Evolutionary conservation across 176 grass and related monocot species (phyloP).

Genomic region (Zizania latifolia): DNA sequence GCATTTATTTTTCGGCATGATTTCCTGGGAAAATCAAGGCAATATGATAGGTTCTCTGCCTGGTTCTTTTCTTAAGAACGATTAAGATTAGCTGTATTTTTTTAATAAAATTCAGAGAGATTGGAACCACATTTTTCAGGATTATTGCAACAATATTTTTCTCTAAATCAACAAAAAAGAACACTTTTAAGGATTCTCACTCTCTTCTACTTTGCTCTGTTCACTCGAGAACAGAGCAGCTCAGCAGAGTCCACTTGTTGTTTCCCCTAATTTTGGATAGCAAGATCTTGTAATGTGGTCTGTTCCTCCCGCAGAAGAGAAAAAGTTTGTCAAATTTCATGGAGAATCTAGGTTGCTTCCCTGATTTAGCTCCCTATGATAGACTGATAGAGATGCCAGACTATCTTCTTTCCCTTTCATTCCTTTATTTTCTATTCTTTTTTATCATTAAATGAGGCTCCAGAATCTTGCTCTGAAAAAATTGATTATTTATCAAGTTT

Average conservation of each 20-base stretch:
- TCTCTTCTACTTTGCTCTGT: no score
- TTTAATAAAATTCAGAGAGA: not conserved
- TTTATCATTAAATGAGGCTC: slow-evolving; percentile 8
- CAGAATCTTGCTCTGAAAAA: no score
- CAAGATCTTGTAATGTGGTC: not conserved
- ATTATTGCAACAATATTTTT: not conserved
- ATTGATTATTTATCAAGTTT: no score
- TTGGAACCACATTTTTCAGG: not conserved
- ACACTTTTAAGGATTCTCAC: no score
- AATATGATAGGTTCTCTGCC: not conserved
- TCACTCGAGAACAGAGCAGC: no score
- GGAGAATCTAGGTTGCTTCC: slow-evolving; percentile 37
- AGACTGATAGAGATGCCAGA: not conserved
- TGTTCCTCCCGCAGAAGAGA: no score
- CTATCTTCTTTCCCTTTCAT: not conserved
- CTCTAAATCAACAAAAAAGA: not conserved
- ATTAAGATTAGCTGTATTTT: not conserved
- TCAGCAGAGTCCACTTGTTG: no score
- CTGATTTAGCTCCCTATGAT: not conserved
- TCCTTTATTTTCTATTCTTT: slow-evolving; percentile 8
- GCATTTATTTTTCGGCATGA: no score
- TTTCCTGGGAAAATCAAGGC: not conserved
- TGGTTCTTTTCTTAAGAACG: not conserved
- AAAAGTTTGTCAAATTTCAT: not conserved
- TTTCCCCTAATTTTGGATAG: not conserved